Conservation (phyloP, 2,329 filamentous ascomycete species). For the Diaporthe citrichinensis region DNA sequence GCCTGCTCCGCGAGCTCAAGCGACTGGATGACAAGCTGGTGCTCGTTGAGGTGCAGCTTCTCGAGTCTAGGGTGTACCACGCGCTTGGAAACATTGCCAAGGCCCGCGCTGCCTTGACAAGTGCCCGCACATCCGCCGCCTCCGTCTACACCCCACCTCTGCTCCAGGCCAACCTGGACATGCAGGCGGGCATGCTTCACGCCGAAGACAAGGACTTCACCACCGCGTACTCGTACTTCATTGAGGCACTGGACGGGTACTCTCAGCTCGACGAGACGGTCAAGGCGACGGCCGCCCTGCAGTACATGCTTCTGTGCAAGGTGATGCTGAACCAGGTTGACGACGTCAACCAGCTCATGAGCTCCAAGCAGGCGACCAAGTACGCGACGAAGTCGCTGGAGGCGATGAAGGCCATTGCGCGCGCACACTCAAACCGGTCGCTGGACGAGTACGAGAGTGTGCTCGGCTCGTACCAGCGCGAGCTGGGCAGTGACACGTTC, state of each 20-base stretch:
- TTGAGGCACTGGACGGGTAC: constrained; percentile 98
- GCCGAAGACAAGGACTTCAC: constrained; percentile 99
- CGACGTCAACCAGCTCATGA: constrained; percentile 95
- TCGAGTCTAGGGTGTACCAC: constrained; percentile 98
- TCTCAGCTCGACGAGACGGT: constrained; percentile 89
- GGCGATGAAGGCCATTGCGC: constrained; percentile 98
- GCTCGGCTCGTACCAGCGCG: constrained; percentile 89
- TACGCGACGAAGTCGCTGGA: constrained; percentile 97
- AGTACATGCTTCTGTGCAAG: constrained; percentile 99
- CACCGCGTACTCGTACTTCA: constrained; percentile 98
- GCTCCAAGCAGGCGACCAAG: constrained; percentile 95
- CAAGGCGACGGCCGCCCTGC: constrained; percentile 95
- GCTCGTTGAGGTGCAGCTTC: constrained; percentile 95
- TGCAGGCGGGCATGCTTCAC: constrained; percentile 99
- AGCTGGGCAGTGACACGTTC: constrained; percentile 94
- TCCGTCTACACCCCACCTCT: constrained; percentile 97
- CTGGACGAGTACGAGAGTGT: constrained; percentile 98
- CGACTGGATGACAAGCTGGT: constrained; percentile 98
- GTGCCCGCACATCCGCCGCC: constrained; percentile 93
- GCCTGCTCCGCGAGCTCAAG: constrained; percentile 95
- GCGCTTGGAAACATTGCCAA: constrained; percentile 97
- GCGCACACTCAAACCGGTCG: constrained; percentile 94
- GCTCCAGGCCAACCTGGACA: constrained; percentile 95
- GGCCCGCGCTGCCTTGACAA: constrained; percentile 93
- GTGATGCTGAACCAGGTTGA: constrained; percentile 98